Evolutionary conservation across 2,329 filamentous ascomycete genomes (phyloP), one percentile per base, ranked within the genome.

Genomic region (Nemania serpens): DNA sequence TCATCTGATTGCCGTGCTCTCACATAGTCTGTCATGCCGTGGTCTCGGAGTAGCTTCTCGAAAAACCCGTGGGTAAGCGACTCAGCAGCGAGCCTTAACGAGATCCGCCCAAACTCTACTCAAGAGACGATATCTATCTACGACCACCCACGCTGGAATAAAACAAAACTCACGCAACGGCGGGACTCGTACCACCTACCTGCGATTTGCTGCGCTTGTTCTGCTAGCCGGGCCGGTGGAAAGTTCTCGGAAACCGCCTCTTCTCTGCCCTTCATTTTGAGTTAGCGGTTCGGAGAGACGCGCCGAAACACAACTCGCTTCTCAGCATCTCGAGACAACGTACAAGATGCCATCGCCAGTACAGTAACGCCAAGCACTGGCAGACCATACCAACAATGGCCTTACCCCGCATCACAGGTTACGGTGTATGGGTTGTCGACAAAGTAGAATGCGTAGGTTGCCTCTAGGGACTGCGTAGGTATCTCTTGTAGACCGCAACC

Each of bases 81-180:
- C 17, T 45, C 42, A 45, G 45, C 45, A 33, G 22, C 22, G 2
- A 47, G 36, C 37, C 20, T 46, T 25, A 41, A 34, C 22, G 18
- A 25, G 54, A 39, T 22, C 49, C 43, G 59, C 20, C 25, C 33
- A 25, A 61, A 55, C 59, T 49, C 46, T 36, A 42, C 13, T 37
- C 41, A n/a, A 33, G 20, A 33, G 22, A 29, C 22, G 18, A 4
- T 18, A 37, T 37, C 18, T 18, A 37, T 37, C 18, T n/a, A 20
- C 17, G 13, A 7, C 25, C 22, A 3, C 11, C 45, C 10, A 18
- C 49, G 20, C 6, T 22, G 39, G 9, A 37, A 20, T 17, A 34
- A 41, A 46, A 47, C 41, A 33, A 15, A 37, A 52, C 18, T 11
- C 17, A 18, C 18, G 18, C 17, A 9, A 60, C 25, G 25, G 25